These are phyloP conservation scores for Ziziphus jujuba DNA, from an alignment of 306 rosid species.

Conservation along the genomic window DNA sequence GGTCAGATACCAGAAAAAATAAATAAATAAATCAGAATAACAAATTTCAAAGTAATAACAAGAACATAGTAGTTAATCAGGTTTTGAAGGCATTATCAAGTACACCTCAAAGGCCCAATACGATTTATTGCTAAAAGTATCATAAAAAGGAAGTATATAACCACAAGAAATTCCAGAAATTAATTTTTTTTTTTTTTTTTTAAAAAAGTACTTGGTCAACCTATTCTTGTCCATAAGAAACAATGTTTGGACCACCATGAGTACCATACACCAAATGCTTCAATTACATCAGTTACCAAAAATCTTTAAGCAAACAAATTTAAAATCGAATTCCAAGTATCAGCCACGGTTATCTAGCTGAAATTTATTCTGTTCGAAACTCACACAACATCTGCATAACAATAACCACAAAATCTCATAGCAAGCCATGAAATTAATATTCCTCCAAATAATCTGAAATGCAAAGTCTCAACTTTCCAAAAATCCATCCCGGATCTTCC, in stretches of 20 bases:
- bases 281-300: neutral
- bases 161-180: neutral
- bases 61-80: conserved; percentile 3
- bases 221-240: conserved; percentile 13
- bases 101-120: neutral
- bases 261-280: neutral
- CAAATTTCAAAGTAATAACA: conserved; percentile 20
- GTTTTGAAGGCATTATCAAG: neutral
- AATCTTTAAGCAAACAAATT: neutral
- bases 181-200: too few species aligned
- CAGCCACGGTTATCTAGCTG: neutral
- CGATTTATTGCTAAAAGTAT: conserved; percentile 5
- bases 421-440: conserved; percentile 16
- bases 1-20: conserved; percentile 12
- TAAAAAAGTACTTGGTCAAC: conserved; percentile 1
- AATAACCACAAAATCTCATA: conserved; percentile 7
- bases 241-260: neutral
- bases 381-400: conserved; percentile 3
- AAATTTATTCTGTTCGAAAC: conserved; percentile 3
- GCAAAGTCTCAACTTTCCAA: neutral
- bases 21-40: neutral
- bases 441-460: neutral
- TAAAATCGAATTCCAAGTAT: neutral
- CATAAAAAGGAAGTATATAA: conserved; percentile 4
- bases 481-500: conserved; percentile 32